Evolutionary conservation across 1,284 basidiomycete genomes (phyloP).

Genomic region (Caloboletus firmus): DNA sequence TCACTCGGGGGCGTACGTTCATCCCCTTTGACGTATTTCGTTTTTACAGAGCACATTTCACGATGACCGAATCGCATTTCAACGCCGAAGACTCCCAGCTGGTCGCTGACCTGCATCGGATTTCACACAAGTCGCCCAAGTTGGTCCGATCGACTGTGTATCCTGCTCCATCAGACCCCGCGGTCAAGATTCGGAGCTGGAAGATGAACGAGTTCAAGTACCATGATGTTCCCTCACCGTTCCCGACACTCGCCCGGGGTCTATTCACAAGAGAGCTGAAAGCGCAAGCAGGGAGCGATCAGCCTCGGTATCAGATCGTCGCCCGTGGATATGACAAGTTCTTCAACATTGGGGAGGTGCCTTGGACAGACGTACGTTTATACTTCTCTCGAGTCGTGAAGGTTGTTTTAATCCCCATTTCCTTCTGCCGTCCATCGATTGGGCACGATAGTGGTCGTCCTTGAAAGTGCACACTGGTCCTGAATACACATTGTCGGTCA

Average conservation of each 20-base stretch:
- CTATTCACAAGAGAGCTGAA: conserved; percentile 65
- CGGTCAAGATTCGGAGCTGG: conserved; percentile 74
- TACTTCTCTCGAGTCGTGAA: not conserved
- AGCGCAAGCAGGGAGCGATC: conserved; percentile 17
- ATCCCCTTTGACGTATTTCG: conserved; percentile 5
- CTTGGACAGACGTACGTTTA: conserved; percentile 83
- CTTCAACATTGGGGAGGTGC: conserved; percentile 96
- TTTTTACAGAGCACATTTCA: not conserved
- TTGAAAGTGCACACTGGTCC: conserved; percentile 71
- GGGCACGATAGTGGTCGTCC: conserved; percentile 68
- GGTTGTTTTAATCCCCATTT: not conserved
- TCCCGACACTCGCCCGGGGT: conserved; percentile 88
- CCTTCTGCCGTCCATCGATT: not conserved
- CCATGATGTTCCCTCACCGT: conserved; percentile 83
- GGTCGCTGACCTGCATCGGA: conserved; percentile 47
- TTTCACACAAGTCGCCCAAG: conserved; percentile 57
- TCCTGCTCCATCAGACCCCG: conserved; percentile 52
- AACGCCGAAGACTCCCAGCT: conserved; percentile 56
- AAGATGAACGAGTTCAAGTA: conserved; percentile 97
- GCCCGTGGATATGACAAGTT: conserved; percentile 98
- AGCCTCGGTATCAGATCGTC: conserved; percentile 68
- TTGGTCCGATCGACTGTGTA: conserved; percentile 59
- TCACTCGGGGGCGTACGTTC: not conserved
- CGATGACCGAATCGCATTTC: conserved; percentile 20
- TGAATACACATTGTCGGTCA: conserved; percentile 89